Base-by-base conservation (phyloP, 176 grass and related monocot species). In the sorghum (Sorghum bicolor) region DNA sequence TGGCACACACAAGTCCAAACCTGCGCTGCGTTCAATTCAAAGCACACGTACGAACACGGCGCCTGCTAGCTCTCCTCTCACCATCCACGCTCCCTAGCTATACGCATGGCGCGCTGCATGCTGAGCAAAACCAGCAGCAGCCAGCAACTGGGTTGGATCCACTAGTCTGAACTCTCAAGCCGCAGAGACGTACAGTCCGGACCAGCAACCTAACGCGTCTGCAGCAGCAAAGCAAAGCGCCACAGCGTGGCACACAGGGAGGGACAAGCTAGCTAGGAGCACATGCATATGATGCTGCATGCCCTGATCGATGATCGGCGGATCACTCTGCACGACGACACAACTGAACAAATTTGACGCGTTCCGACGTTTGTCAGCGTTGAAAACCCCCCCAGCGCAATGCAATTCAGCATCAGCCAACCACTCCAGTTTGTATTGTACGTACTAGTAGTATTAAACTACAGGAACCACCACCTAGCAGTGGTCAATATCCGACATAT, bases 341-440 rank as follows among this genome's bases (percentile, higher is more conserved):
- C 48, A 68, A 47, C 76, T 63, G 60, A 63, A 62, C 76, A 76
- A 75, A 48, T 75, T 81, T 89, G 87, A 85, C 82, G 81, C 44
- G 10, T 84, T 80, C 82, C 2, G 50, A 65, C 60, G 13, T 36
- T 64, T 81, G 82, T 85, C 87, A 85, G 87, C 87, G 87, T 89
- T 81, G 82, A 89, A 84, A 84, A 20, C 64, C 24, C 38, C 43
- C 47, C 5, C 86, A 32, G 30, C n/a, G n/a, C n/a, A n/a, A n/a
- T n/a, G n/a, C 22, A 24, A 58, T 58, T 58, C 53, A 58, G 53
- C 53, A n/a, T 9, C 52, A 58, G 22, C 53, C 53, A 58, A 58
- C 53, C 22, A 58, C 53, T 58, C 53, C 53, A 8, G 52, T n/a
- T 57, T 10, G 20, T 53, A 20, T 22, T 5, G 5, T 41, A 10